Conservation (phyloP, 768 basidiomycete species). For the Lentinula detonsa region DNA sequence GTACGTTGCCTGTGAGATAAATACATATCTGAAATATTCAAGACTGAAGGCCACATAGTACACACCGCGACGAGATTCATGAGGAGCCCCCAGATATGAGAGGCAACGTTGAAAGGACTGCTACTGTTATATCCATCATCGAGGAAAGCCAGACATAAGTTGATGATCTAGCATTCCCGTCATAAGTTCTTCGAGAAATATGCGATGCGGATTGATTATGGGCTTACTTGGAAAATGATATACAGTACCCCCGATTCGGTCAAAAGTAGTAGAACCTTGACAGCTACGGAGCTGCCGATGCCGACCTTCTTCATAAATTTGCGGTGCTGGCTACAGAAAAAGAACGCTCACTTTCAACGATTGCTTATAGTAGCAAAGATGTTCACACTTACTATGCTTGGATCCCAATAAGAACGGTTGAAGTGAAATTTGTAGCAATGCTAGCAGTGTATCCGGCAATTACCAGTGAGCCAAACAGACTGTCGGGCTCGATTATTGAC, state of each 20-base stretch:
- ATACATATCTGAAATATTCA: not conserved
- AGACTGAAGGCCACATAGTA: not conserved
- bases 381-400: not conserved
- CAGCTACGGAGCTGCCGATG: not conserved
- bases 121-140: not conserved
- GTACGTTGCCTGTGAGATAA: not conserved
- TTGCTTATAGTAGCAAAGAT: not conserved
- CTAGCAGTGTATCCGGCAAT: not conserved
- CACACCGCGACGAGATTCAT: not conserved
- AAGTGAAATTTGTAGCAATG: not conserved
- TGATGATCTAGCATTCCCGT: not conserved
- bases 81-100: not conserved
- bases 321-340: not conserved
- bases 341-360: not conserved
- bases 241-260: not conserved
- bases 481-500: not conserved
- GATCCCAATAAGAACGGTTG: slow-evolving; percentile 1
- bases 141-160: not conserved
- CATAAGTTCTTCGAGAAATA: not conserved
- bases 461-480: not conserved
- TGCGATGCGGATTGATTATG: not conserved
- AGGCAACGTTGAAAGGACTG: not conserved
- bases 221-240: not conserved
- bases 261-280: not conserved
- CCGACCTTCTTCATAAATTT: not conserved